Conservation (phyloP, 148 eudicot genomes). For the Rheum nobile region DNA sequence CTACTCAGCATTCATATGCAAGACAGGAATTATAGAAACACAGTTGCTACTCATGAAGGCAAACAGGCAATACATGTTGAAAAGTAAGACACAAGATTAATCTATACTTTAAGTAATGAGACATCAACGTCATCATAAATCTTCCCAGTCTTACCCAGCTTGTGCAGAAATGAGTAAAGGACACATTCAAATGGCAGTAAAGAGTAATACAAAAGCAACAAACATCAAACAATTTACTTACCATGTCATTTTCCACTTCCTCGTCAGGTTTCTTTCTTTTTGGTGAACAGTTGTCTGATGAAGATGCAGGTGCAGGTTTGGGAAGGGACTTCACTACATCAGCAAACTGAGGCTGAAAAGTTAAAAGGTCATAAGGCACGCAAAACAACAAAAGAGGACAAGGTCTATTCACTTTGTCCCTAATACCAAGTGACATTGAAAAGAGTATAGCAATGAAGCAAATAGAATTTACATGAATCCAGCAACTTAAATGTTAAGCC, state of each 20-base stretch:
- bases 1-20: neutral
- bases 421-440: no score
- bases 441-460: neutral
- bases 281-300: conserved; percentile 21
- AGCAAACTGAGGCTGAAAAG: conserved; percentile 36
- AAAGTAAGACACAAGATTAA: neutral
- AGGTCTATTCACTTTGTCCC: no score
- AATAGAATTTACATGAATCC: neutral
- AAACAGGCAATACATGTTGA: neutral
- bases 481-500: neutral
- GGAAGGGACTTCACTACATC: conserved; percentile 52
- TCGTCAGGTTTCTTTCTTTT: conserved; percentile 25
- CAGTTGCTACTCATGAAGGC: neutral
- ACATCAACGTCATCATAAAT: neutral
- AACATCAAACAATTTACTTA: conserved; percentile 6
- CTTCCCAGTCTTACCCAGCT: neutral
- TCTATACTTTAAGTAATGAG: neutral
- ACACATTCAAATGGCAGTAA: neutral
- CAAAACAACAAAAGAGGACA: neutral
- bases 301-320: conserved; percentile 41
- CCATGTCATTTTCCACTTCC: conserved; percentile 44
- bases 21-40: neutral
- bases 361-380: neutral
- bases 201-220: neutral
- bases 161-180: neutral